Evolutionary conservation across 441 rosid genomes (phyloP).

Genomic region (Arabidopsis lyrata): DNA sequence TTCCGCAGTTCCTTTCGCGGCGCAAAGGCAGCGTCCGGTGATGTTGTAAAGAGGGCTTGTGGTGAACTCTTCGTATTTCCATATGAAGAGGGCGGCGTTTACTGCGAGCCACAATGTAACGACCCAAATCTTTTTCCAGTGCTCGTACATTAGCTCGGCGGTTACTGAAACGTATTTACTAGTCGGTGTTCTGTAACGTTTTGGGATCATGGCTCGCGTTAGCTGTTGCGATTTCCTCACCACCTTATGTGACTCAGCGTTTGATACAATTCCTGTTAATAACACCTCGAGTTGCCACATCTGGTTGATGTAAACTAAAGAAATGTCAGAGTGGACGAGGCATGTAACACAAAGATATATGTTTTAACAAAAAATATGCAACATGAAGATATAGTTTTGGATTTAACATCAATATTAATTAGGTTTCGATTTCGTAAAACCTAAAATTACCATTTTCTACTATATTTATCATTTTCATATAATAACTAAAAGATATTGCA

Average conservation of each 20-base stretch:
- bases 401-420: not conserved
- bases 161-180: conserved; percentile 54
- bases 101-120: conserved; percentile 52
- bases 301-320: conserved; percentile 47
- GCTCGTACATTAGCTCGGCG: conserved; percentile 57
- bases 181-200: conserved; percentile 64
- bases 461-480: too few relatives aligned
- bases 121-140: conserved; percentile 77
- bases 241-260: conserved; percentile 42
- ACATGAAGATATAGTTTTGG: not conserved
- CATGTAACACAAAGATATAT: not conserved
- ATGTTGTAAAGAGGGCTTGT: conserved; percentile 53
- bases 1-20: conserved; percentile 85
- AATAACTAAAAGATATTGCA: too few relatives aligned
- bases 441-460: too few relatives aligned
- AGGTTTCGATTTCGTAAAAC: not conserved
- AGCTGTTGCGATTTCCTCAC: conserved; percentile 47
- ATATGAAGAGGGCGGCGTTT: conserved; percentile 54
- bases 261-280: conserved; percentile 71
- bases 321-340: conserved; percentile 22
- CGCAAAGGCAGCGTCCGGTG: conserved; percentile 77
- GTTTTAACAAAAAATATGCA: not conserved
- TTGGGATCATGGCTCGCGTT: conserved; percentile 79
- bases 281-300: conserved; percentile 90
- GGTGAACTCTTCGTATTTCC: conserved; percentile 57